Base-by-base conservation (phyloP, 208 protist genomes). In the Tritrichomonas musculus region DNA sequence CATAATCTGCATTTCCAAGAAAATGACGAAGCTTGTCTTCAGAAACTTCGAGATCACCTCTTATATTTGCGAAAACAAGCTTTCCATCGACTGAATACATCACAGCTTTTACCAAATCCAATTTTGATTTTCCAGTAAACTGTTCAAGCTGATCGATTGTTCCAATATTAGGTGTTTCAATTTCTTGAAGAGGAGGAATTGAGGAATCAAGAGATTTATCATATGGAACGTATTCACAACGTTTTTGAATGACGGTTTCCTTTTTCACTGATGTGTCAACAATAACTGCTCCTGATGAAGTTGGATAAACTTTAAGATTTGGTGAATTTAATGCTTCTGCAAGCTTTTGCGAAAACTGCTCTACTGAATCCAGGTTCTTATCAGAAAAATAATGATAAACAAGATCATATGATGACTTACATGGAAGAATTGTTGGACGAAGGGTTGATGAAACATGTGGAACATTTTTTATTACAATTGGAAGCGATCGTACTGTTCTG, bases 351-450 rank as follows among this genome's bases (percentile, higher is more conserved):
- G 47, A 8, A 50, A 88, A 88, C 11, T 82, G 39, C n/a, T 53
- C 47, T 33, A 30, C 41, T 20, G 41, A 47, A 33, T 88, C 77
- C 11, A 57, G 33, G 5, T 53, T 27, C 17, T 53, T 33, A 60
- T 88, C 77, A n/a, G n/a, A 22, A n/a, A 88, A 88, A 47, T 33
- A 88, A 88, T 88, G 77, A 60, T 88, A 88, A n/a, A 88, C 47
- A 3, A 88, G 36, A 57, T 88, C 77, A n/a, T 60, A 88, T 13
- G 27, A 57, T 60, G 77, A 44, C 3, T 47, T 25, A 0, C 27
- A 22, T n/a, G 77, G 39, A 30, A 88, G 44, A 57, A 88, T 25
- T 55, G 77, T 53, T 39, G 41, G 47, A 8, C 47, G 8, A 17
- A 14, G 53, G 17, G 47, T 17, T 17, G 47, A 27, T 20, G 47